Percentiles rank a stretch among this genome's conserved stretches.
Evolutionary conservation across 176 grass and related monocot species (phyloP).

Genomic region (Aegilops longissima): DNA sequence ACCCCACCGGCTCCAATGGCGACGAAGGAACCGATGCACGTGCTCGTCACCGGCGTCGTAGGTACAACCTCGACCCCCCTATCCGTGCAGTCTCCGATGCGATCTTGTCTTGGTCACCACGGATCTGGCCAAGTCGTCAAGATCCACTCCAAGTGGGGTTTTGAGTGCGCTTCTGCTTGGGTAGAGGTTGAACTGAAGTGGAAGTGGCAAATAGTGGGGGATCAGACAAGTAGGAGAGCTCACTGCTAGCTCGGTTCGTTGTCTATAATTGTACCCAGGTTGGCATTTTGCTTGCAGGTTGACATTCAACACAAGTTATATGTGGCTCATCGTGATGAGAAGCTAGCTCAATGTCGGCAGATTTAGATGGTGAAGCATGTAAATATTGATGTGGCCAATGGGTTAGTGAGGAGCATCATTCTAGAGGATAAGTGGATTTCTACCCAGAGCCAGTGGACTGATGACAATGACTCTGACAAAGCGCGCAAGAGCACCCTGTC

Average conservation of each 20-base stretch:
- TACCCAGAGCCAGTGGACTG: too few species aligned
- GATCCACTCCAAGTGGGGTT: background rate
- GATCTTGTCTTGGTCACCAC: background rate
- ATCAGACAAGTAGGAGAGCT: background rate
- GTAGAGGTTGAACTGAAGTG: background rate
- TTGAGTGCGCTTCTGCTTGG: background rate
- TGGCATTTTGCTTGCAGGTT: too few species aligned
- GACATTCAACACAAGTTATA: too few species aligned
- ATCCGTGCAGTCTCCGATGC: background rate
- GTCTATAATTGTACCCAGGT: background rate
- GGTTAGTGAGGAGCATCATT: too few species aligned
- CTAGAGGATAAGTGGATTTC: too few species aligned
- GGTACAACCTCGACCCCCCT: conserved; percentile 35
- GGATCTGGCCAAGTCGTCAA: conserved; percentile 28
- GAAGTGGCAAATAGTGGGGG: background rate
- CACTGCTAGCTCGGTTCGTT: conserved; percentile 17
- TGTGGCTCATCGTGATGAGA: too few species aligned
- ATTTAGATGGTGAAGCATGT: too few species aligned
- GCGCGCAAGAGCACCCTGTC: too few species aligned
- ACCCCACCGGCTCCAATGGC: conserved; percentile 46
- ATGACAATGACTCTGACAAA: too few species aligned
- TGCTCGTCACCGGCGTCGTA: conserved; percentile 92
- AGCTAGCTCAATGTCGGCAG: too few species aligned
- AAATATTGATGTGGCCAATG: too few species aligned
- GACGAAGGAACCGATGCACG: conserved; percentile 86